Conservation (phyloP, 495 filamentous ascomycete genomes). For the Annulohypoxylon bovei region DNA sequence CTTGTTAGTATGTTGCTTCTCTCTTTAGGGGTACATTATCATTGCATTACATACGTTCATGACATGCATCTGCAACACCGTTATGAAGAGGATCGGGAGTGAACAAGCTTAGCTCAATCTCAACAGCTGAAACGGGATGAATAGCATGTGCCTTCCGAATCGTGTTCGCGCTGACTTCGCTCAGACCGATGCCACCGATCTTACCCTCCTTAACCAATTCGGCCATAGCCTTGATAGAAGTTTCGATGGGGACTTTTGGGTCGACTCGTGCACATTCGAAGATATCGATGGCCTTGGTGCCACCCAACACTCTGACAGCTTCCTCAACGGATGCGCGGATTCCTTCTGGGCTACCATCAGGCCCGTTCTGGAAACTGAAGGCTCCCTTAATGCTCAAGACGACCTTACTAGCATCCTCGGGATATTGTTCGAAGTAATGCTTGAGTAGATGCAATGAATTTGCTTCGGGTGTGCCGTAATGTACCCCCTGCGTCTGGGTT, state of each 20-base stretch:
- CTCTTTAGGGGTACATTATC: neutral
- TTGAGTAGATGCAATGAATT: conserved; percentile 66
- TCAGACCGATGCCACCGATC: conserved; percentile 62
- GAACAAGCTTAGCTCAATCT: conserved; percentile 58
- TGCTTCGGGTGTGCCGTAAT: conserved; percentile 50
- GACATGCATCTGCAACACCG: conserved; percentile 50
- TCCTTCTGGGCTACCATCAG: conserved; percentile 63
- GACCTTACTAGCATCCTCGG: conserved; percentile 65
- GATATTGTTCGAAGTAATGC: conserved; percentile 66
- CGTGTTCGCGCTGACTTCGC: conserved; percentile 46
- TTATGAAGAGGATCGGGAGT: conserved; percentile 45
- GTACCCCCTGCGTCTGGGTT: conserved; percentile 52
- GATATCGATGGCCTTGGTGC: conserved; percentile 76
- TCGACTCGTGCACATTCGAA: conserved; percentile 78
- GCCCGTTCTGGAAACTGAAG: conserved; percentile 1
- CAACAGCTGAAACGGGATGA: conserved; percentile 50
- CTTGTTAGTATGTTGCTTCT: neutral
- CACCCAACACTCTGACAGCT: conserved; percentile 65
- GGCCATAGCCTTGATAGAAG: conserved; percentile 22
- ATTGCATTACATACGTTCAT: conserved; percentile 46
- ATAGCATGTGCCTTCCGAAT: conserved; percentile 50
- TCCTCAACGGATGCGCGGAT: conserved; percentile 73
- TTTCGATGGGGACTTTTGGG: conserved; percentile 56
- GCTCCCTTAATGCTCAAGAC: conserved; percentile 71
- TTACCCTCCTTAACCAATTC: conserved; percentile 66